A percentile compares a stretch with the other conserved stretches of the same genome.
Conservation (phyloP, 2,329 filamentous ascomycete genomes). For the Didymella exigua region DNA sequence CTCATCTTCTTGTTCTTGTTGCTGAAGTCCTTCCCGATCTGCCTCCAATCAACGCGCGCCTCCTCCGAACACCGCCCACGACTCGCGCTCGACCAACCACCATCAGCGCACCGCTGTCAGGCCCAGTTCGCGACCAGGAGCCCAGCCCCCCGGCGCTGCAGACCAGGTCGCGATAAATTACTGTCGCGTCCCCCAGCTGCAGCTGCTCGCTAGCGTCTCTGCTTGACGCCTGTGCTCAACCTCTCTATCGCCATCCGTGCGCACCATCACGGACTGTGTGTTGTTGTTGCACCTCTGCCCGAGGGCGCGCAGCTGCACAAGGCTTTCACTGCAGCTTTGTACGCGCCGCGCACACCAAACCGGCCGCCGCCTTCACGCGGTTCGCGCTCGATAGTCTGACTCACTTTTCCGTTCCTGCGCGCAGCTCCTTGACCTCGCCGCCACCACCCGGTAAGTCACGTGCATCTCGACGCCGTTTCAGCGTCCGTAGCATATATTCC, state of each 20-base stretch:
- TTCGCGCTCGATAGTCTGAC: slow-evolving; percentile 25
- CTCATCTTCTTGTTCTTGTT: slow-evolving; percentile 22
- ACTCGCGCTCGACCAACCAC: slow-evolving; percentile 30
- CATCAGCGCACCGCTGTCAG: slow-evolving; percentile 30
- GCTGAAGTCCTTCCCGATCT: slow-evolving; percentile 38
- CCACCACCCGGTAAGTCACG: slow-evolving; percentile 45
- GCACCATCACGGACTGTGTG: slow-evolving; percentile 25
- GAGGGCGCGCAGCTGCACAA: slow-evolving; percentile 30
- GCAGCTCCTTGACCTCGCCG: slow-evolving; percentile 28
- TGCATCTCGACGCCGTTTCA: slow-evolving; percentile 33
- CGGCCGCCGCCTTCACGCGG: slow-evolving; percentile 34
- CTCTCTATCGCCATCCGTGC: slow-evolving; percentile 31
- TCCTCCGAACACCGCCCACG: slow-evolving; percentile 37
- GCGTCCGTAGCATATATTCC: slow-evolving; percentile 34
- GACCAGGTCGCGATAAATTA: slow-evolving; percentile 10
- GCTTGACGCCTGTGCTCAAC: slow-evolving; percentile 23
- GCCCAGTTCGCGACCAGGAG: slow-evolving; percentile 25
- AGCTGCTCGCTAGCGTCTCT: slow-evolving; percentile 30
- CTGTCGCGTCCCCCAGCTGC: slow-evolving; percentile 24
- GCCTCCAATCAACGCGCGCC: slow-evolving; percentile 43
- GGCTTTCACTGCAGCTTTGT: slow-evolving; percentile 22
- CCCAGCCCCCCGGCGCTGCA: slow-evolving; percentile 20
- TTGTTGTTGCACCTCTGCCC: slow-evolving; percentile 26
- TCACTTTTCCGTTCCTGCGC: slow-evolving; percentile 28
- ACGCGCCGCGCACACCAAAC: slow-evolving; percentile 30